These are phyloP conservation scores for Lathyrus oleraceus DNA, from an alignment of 306 rosid genomes.

Conservation along the genomic window DNA sequence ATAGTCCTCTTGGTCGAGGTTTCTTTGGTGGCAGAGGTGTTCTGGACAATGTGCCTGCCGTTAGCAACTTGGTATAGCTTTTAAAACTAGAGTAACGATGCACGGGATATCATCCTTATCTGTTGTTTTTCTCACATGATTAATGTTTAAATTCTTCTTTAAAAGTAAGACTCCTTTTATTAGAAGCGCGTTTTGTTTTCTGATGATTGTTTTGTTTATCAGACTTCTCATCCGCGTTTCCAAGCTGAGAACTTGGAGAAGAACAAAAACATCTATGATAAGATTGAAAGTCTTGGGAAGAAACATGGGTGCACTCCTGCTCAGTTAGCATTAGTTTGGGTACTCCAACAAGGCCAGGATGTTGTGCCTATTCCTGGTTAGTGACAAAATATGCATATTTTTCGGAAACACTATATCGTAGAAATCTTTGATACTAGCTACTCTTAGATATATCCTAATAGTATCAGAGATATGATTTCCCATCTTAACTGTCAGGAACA, in stretches of 20 bases:
- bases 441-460: background rate
- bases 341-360: slow-evolving; percentile 66
- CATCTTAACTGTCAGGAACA: slow-evolving; percentile 37
- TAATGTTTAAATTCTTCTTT: background rate
- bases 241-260: slow-evolving; percentile 44
- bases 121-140: background rate
- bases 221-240: slow-evolving; percentile 59
- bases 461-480: background rate
- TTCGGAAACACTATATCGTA: background rate
- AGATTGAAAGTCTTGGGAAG: slow-evolving; percentile 49
- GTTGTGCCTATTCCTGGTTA: slow-evolving; percentile 53
- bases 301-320: slow-evolving; percentile 53
- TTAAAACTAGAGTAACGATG: no score
- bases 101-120: no score
- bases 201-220: slow-evolving; percentile 11
- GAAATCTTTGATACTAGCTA: background rate
- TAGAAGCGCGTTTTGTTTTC: background rate
- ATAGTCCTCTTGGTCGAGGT: slow-evolving; percentile 81
- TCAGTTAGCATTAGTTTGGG: slow-evolving; percentile 74
- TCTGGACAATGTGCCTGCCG: slow-evolving; percentile 49
- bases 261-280: slow-evolving; percentile 53
- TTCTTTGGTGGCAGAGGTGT: slow-evolving; percentile 76
- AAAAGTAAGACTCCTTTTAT: background rate
- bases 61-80: slow-evolving; percentile 54
- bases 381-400: background rate